Percentiles rank a stretch among this genome's conserved stretches.
phyloP scores from a whole-genome alignment of 345 rosid genomes.

The Murraya paniculata region DNA sequence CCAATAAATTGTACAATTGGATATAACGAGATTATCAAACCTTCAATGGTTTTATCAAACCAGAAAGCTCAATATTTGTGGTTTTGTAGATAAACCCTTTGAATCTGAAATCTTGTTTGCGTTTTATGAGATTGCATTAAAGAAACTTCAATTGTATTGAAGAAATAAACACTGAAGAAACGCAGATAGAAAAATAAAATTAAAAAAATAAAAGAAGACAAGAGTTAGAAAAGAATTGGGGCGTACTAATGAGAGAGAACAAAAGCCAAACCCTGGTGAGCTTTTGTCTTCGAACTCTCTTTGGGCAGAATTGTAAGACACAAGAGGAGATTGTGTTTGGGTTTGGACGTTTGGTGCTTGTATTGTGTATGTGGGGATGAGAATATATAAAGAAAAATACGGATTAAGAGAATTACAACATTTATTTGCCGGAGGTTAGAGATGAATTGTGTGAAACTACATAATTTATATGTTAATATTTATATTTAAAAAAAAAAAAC shows the following conservation, averaged over 20 bases:
- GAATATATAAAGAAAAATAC: background rate
- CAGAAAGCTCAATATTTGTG: conserved; percentile 17
- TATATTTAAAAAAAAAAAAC: no score
- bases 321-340: background rate
- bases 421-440: background rate
- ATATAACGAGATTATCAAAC: background rate
- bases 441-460: background rate
- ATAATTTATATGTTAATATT: no score
- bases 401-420: background rate
- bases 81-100: conserved; percentile 28
- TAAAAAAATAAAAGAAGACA: background rate
- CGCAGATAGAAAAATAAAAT: background rate
- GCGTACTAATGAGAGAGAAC: conserved; percentile 8
- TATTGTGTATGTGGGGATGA: background rate
- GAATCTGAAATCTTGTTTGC: conserved; percentile 24
- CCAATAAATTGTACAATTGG: conserved; percentile 15
- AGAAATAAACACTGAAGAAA: background rate
- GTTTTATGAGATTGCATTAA: conserved; percentile 24
- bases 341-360: background rate
- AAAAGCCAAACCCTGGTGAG: conserved; percentile 25
- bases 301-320: background rate
- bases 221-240: conserved; percentile 30
- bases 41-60: conserved; percentile 21
- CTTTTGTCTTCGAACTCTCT: background rate
- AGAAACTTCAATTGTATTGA: conserved; percentile 20